Conservation (phyloP, 768 basidiomycete genomes). For the Suillus brevipes region DNA sequence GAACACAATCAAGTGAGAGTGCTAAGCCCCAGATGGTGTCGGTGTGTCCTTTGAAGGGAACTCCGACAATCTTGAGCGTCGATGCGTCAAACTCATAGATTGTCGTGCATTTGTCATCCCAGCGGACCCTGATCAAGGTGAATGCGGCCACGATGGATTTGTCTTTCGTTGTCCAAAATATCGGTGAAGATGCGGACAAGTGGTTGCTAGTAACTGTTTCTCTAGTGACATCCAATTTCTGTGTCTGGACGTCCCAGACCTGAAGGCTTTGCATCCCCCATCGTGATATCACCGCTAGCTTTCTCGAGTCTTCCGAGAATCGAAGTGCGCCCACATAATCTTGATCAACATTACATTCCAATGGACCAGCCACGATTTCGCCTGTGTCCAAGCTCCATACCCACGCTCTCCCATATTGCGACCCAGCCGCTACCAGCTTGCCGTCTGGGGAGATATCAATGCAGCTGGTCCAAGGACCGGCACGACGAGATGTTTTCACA, state of each 20-base stretch:
- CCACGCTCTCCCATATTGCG: rapidly evolving
- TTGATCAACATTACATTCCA: neutral
- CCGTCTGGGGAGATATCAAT: neutral
- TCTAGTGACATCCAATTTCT: neutral
- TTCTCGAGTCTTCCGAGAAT: neutral
- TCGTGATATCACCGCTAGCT: neutral
- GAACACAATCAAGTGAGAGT: neutral
- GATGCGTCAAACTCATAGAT: neutral
- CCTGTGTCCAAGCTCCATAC: neutral
- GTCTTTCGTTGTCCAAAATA: neutral
- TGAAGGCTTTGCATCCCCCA: neutral
- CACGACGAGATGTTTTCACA: neutral
- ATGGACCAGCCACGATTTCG: neutral
- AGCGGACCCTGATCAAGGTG: neutral
- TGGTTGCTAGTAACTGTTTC: too few relatives aligned
- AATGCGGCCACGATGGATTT: neutral
- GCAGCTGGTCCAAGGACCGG: neutral
- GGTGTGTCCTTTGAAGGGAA: neutral
- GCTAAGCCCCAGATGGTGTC: rapidly evolving
- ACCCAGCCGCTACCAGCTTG: neutral
- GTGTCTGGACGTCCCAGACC: neutral
- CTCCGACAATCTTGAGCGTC: neutral
- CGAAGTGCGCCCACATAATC: neutral
- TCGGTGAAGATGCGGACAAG: too few relatives aligned
- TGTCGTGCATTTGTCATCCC: neutral